phyloP scores from a whole-genome alignment of 495 filamentous ascomycete genomes.

The Neurospora terricola region DNA sequence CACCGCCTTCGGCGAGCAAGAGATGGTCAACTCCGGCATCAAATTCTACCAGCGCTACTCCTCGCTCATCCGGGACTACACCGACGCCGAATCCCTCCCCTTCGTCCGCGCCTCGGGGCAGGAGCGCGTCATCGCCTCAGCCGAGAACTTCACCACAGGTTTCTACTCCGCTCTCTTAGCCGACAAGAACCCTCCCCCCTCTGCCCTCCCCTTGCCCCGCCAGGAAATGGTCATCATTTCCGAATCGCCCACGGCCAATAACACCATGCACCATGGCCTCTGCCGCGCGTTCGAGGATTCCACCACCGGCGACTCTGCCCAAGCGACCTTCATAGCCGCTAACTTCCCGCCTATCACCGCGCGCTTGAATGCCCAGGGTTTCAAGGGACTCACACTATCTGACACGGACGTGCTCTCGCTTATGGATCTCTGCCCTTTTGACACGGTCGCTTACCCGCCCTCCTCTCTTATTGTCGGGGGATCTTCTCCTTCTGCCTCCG shows the following conservation, averaged over 20 bases:
- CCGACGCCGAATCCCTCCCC: conserved; percentile 33
- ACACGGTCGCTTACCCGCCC: conserved; percentile 55
- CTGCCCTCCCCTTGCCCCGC: conserved; percentile 35
- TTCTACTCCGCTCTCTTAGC: conserved; percentile 48
- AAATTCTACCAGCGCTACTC: conserved; percentile 65
- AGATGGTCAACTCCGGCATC: conserved; percentile 65
- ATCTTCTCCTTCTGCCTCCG: conserved; percentile 25
- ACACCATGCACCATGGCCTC: conserved; percentile 62
- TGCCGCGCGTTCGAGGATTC: conserved; percentile 54
- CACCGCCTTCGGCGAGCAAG: conserved; percentile 57
- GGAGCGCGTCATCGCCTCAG: conserved; percentile 63
- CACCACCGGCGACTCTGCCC: conserved; percentile 37
- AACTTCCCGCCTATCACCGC: conserved; percentile 53
- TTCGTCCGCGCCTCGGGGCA: conserved; percentile 66
- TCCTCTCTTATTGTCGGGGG: conserved; percentile 43
- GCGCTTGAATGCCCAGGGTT: conserved; percentile 46
- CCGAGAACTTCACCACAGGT: conserved; percentile 60
- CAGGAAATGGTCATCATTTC: conserved; percentile 50
- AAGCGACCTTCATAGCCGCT: conserved; percentile 40
- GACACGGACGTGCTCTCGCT: conserved; percentile 49
- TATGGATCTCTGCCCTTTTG: conserved; percentile 82
- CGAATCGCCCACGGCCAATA: conserved; percentile 56
- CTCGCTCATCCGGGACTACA: conserved; percentile 32
- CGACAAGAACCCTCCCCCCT: conserved; percentile 24
- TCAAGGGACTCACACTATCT: conserved; percentile 52